Conservation (phyloP, 805 yeast genomes). For the Suhomyces canberraensis region DNA sequence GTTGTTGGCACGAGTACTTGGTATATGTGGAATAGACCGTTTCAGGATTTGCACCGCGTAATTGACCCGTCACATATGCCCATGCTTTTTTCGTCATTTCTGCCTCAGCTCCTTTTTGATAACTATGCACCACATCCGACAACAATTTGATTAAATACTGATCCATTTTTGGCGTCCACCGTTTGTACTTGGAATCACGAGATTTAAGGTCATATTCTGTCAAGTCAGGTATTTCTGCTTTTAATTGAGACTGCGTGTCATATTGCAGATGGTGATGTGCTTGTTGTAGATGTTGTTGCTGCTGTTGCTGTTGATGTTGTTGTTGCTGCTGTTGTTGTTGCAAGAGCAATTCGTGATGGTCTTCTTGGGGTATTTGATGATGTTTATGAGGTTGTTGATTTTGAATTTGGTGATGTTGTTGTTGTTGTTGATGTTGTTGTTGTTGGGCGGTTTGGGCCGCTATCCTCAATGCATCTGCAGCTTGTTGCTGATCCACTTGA, state of each 20-base stretch:
- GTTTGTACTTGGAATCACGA: constrained; percentile 32
- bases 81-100: constrained; percentile 37
- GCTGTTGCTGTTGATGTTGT: constrained; percentile 13
- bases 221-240: constrained; percentile 15
- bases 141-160: constrained; percentile 29
- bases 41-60: constrained; percentile 36
- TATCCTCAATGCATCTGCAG: constrained; percentile 20
- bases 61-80: constrained; percentile 34
- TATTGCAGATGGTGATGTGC: constrained; percentile 9
- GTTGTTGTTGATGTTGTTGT: constrained; percentile 9
- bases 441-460: constrained; percentile 15
- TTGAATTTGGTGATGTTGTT: constrained; percentile 11
- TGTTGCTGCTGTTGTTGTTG: constrained; percentile 9
- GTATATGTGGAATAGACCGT: constrained; percentile 40
- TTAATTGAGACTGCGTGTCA: neutral
- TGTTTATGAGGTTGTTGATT: constrained; percentile 9
- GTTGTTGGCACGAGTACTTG: constrained; percentile 38
- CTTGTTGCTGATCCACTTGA: constrained; percentile 13
- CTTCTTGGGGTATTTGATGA: constrained; percentile 10
- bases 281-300: constrained; percentile 5
- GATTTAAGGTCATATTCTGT: constrained; percentile 31
- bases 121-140: constrained; percentile 36
- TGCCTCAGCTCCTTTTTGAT: constrained; percentile 26
- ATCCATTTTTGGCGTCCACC: constrained; percentile 41
- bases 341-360: constrained; percentile 8